phyloP scores from a whole-genome alignment of 768 basidiomycete genomes.

The Podaxis carcinomalis region DNA sequence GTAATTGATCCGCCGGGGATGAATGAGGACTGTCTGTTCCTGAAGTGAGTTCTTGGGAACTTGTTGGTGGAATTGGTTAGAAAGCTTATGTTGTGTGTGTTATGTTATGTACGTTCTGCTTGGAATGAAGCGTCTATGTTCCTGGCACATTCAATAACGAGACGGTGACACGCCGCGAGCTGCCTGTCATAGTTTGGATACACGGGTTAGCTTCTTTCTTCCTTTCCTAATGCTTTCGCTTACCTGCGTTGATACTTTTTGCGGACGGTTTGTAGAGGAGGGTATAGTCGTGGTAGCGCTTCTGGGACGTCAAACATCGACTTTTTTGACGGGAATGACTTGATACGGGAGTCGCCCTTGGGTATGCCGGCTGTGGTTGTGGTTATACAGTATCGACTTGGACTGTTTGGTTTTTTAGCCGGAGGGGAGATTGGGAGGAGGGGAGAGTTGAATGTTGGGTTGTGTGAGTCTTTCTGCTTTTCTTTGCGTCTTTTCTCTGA shows the following conservation, averaged over 20 bases:
- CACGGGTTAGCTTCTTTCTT: too few relatives aligned
- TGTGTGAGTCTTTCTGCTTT: slow-evolving; percentile 30
- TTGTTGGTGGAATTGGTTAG: neutral
- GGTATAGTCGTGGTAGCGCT: neutral
- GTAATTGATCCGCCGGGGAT: neutral
- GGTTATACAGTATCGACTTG: slow-evolving; percentile 36
- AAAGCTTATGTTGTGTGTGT: too few relatives aligned
- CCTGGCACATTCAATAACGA: too few relatives aligned
- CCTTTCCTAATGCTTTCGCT: too few relatives aligned
- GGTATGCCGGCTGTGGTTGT: slow-evolving; percentile 25
- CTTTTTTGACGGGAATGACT: slow-evolving; percentile 27
- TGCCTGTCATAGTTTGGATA: too few relatives aligned
- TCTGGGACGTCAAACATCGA: neutral
- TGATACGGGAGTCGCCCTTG: slow-evolving; percentile 25
- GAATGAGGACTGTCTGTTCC: slow-evolving; percentile 36
- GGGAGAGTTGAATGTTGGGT: slow-evolving; percentile 43
- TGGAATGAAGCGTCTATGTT: too few relatives aligned
- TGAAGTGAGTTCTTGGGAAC: slow-evolving; percentile 26
- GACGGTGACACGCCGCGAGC: too few relatives aligned
- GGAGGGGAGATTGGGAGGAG: slow-evolving; percentile 35
- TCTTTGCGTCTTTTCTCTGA: neutral
- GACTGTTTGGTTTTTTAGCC: slow-evolving; percentile 36
- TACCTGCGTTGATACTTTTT: neutral
- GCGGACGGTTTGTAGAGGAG: neutral
- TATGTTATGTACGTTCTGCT: too few relatives aligned